These are phyloP conservation scores for Fusarium circinatum DNA, from an alignment of 2,329 filamentous ascomycete genomes.

Conservation along the genomic window DNA sequence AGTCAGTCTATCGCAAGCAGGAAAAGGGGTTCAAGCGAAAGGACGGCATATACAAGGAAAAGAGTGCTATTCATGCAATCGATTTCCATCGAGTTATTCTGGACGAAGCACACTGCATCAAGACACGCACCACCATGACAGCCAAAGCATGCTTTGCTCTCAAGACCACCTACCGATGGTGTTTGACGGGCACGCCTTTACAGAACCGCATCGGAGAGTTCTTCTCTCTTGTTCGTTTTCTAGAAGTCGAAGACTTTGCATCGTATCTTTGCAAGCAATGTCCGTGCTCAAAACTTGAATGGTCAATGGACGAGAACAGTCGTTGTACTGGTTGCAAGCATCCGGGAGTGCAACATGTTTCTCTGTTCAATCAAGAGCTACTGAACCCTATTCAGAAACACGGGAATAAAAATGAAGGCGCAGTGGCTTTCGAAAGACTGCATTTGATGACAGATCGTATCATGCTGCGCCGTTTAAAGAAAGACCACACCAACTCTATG, in stretches of 20 bases:
- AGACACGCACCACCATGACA: conserved; percentile 86
- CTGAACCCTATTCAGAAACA: conserved; percentile 81
- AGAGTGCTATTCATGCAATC: conserved; percentile 83
- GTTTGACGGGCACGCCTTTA: conserved; percentile 91
- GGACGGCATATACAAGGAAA: conserved; percentile 81
- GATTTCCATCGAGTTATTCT: conserved; percentile 91
- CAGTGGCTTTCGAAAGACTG: conserved; percentile 80
- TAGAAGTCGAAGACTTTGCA: conserved; percentile 88
- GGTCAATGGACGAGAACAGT: conserved; percentile 78
- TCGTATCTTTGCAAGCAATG: conserved; percentile 95
- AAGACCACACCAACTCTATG: conserved; percentile 93
- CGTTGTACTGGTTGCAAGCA: conserved; percentile 73
- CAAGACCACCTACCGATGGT: conserved; percentile 91
- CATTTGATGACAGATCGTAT: conserved; percentile 90
- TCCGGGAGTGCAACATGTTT: conserved; percentile 56
- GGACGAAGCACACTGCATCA: conserved; percentile 97
- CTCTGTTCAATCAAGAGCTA: conserved; percentile 92
- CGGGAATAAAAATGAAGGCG: conserved; percentile 70
- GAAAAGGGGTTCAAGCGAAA: conserved; percentile 88
- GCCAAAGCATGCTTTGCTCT: conserved; percentile 95
- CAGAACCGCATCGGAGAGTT: conserved; percentile 98
- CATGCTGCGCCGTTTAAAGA: conserved; percentile 95
- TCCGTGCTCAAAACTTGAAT: conserved; percentile 82
- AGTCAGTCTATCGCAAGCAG: conserved; percentile 92
- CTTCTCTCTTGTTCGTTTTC: conserved; percentile 91